Base-by-base conservation (phyloP, 1,139 yeast genomes). In the Geotrichum reessii region DNA sequence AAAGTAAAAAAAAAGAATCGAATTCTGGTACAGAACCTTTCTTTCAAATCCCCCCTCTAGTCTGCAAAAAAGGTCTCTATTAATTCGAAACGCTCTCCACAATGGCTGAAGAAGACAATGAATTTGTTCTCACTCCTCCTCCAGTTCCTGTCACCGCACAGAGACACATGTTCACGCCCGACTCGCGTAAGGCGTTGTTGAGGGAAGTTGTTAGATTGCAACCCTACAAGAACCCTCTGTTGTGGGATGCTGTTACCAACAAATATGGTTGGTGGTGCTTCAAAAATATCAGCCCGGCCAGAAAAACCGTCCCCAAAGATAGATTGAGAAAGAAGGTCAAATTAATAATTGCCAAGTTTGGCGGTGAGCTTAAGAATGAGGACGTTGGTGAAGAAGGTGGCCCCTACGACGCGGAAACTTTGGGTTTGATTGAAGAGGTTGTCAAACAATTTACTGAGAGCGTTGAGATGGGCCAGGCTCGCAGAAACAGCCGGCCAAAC, bases 211-310 rank as follows among this genome's bases (percentile, higher is more conserved):
- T 53, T 21, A 27, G 42, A 14, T 50, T 56, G 22, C 50, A 53
- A 19, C 61, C 61, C 7, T 59, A 59, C 48, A 50, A 37, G 21
- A 47, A 59, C 27, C 58, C 61, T 5, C 33, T 50, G 17, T 53
- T 59, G 61, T 59, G 61, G 61, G 61, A 59, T 31, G 50, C 56
- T 22, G 61, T 59, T 44, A 59, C 61, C 4, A 54, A 53, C 40
- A 53, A 54, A 9, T 59, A 59, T 37, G 57, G 59, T 40, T 59
- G 61, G 61, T 59, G 61, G 61, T 59, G 61, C 44, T 59, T 56
- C 28, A 37, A 51, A 40, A 31, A 59, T 22, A 56, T 59, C 24
- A 28, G 28, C n/a, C 61, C 61, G 24, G 44, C 56, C 11, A 53
- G 61, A 33, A 53, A 58, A 27, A 56, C 50, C 11, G 61, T 59